phyloP scores from a whole-genome alignment of 208 protist species.

The Crithidia bombi region DNA sequence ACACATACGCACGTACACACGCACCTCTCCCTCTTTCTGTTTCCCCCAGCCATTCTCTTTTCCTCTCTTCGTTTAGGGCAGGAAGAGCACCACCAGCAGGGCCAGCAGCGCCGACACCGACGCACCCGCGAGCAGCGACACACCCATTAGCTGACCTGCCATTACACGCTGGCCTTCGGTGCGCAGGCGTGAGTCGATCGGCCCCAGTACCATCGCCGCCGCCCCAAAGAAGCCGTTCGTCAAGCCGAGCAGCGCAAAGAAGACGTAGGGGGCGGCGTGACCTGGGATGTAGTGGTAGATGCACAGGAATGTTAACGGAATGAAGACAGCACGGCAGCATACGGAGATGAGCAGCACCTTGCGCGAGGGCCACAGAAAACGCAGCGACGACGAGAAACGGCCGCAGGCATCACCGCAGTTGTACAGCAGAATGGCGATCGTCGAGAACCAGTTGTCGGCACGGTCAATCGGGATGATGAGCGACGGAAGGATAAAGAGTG shows the following conservation, averaged over 20 bases:
- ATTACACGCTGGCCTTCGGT: constrained; percentile 79
- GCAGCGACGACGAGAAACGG: constrained; percentile 56
- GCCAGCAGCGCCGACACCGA: constrained; percentile 66
- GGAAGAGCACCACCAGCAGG: constrained; percentile 64
- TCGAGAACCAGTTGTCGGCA: constrained; percentile 73
- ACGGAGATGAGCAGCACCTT: constrained; percentile 51
- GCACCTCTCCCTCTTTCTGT: too few relatives aligned
- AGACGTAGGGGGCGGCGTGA: constrained; percentile 59
- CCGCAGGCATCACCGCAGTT: constrained; percentile 82
- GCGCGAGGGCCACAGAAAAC: constrained; percentile 55
- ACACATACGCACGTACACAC: too few relatives aligned
- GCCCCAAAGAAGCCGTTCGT: constrained; percentile 83
- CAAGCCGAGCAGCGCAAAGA: constrained; percentile 60
- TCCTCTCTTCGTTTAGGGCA: constrained; percentile 37
- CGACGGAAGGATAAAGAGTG: constrained; percentile 79
- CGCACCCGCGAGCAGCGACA: constrained; percentile 67
- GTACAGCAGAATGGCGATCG: constrained; percentile 81
- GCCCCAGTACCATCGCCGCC: constrained; percentile 81
- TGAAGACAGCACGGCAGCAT: constrained; percentile 56
- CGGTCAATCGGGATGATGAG: constrained; percentile 74
- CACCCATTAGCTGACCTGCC: constrained; percentile 83
- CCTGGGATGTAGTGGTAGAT: constrained; percentile 81
- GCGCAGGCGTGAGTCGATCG: constrained; percentile 46
- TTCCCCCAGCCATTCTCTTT: background rate
- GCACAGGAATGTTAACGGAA: constrained; percentile 81